phyloP scores from a whole-genome alignment of 345 rosid genomes.

The Citrus mangshanensis region DNA sequence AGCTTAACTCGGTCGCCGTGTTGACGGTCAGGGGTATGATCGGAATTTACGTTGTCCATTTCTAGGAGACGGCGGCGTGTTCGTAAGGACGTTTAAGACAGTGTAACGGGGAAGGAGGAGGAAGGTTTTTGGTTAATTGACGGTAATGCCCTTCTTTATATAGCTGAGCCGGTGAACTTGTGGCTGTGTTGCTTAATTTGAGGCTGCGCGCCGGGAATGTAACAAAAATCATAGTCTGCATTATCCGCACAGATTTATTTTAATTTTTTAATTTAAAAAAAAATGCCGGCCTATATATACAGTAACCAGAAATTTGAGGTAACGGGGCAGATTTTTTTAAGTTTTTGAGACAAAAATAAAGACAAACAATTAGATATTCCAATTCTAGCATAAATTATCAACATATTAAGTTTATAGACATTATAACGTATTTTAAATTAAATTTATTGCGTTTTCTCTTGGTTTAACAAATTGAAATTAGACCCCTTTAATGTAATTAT shows the following conservation, averaged over 20 bases:
- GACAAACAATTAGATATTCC: no score
- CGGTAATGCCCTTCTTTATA: background rate
- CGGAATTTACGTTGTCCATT: background rate
- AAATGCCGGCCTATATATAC: no score
- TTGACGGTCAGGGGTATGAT: background rate
- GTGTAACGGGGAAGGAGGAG: background rate
- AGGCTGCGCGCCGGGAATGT: background rate
- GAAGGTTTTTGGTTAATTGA: background rate
- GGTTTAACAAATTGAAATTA: no score
- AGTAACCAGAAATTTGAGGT: background rate
- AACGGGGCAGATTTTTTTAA: no score
- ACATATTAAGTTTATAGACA: no score
- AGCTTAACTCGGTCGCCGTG: conserved; percentile 52
- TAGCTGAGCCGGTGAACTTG: background rate
- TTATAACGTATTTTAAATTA: no score
- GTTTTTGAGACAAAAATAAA: no score
- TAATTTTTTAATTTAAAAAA: no score
- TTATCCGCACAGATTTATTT: no score
- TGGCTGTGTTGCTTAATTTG: background rate
- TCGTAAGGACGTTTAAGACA: background rate
- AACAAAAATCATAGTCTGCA: background rate
- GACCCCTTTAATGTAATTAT: no score
- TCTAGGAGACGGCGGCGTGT: background rate
- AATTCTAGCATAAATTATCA: no score
- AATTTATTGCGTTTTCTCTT: no score